These are phyloP conservation scores for Lichtheimia corymbifera DNA, from an alignment of 371 early-diverging fungal genomes.

Conservation along the genomic window DNA sequence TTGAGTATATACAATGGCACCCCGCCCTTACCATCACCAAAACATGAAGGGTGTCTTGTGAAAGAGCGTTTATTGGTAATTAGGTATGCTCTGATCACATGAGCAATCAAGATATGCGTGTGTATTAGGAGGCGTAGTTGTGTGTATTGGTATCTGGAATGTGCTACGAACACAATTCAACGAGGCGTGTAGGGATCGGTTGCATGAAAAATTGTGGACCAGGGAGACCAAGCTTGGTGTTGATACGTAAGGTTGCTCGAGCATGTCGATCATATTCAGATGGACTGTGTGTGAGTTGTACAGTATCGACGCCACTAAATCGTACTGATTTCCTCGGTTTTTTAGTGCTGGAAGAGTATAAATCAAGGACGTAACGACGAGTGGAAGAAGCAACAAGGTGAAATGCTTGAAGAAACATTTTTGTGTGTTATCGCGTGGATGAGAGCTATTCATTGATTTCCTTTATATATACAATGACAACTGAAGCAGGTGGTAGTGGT, in stretches of 20 bases:
- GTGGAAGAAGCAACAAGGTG: constrained; percentile 10
- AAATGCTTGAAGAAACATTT: constrained; percentile 14
- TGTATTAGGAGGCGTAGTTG: too few relatives aligned
- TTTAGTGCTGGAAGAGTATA: neutral
- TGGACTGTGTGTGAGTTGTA: constrained; percentile 20
- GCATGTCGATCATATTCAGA: constrained; percentile 20
- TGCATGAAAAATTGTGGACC: constrained; percentile 18
- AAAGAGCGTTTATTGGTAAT: too few relatives aligned
- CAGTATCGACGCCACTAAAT: constrained; percentile 12
- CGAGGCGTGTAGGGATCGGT: too few relatives aligned
- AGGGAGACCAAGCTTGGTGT: constrained; percentile 11
- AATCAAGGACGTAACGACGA: constrained; percentile 1
- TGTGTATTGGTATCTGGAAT: too few relatives aligned
- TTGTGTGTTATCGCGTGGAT: too few relatives aligned
- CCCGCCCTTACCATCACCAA: too few relatives aligned
- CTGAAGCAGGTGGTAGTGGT: neutral
- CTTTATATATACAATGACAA: neutral
- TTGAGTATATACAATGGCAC: too few relatives aligned
- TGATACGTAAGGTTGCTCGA: constrained; percentile 12
- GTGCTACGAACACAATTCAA: too few relatives aligned
- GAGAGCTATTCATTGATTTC: neutral
- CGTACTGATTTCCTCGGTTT: constrained; percentile 18
- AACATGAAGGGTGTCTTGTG: too few relatives aligned
- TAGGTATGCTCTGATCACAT: too few relatives aligned
- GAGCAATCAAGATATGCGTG: too few relatives aligned